These are phyloP conservation scores for Taphrina populina DNA, from an alignment of 1,139 yeast species.

Conservation along the genomic window DNA sequence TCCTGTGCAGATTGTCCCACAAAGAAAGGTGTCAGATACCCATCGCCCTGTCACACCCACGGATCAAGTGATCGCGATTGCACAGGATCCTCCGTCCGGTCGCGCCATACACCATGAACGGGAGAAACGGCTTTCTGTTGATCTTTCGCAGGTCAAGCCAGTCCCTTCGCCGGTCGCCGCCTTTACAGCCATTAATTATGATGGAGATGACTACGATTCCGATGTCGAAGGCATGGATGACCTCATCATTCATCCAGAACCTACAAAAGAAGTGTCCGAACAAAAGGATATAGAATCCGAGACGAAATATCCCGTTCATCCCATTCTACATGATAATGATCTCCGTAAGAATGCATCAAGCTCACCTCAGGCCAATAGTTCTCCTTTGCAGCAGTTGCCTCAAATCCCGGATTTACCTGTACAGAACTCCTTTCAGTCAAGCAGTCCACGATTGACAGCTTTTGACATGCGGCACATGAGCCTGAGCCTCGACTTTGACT, in stretches of 20 bases:
- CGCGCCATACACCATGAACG: constrained; percentile 15
- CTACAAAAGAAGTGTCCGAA: no score
- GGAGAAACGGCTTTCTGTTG: constrained; percentile 4
- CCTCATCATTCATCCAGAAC: constrained; percentile 15
- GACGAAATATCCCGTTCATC: no score
- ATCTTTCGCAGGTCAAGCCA: neutral
- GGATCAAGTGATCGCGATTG: neutral
- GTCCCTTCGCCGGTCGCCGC: neutral
- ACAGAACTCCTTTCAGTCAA: neutral
- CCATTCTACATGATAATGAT: no score
- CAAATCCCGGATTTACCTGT: constrained; percentile 8
- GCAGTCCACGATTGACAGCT: constrained; percentile 1
- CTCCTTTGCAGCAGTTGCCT: constrained; percentile 1
- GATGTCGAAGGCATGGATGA: constrained; percentile 12
- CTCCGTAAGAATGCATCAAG: no score
- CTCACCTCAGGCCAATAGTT: no score
- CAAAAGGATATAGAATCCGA: no score
- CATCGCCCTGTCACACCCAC: constrained; percentile 16
- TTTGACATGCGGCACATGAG: constrained; percentile 11
- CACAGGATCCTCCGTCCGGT: constrained; percentile 12
- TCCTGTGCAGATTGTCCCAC: constrained; percentile 1
- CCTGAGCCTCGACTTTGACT: constrained; percentile 2
- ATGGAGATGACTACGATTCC: constrained; percentile 30
- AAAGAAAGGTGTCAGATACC: constrained; percentile 15
- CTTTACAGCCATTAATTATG: constrained; percentile 24